Conservation (phyloP, 176 grass and related monocot genomes). For the Neostapfia colusana region DNA sequence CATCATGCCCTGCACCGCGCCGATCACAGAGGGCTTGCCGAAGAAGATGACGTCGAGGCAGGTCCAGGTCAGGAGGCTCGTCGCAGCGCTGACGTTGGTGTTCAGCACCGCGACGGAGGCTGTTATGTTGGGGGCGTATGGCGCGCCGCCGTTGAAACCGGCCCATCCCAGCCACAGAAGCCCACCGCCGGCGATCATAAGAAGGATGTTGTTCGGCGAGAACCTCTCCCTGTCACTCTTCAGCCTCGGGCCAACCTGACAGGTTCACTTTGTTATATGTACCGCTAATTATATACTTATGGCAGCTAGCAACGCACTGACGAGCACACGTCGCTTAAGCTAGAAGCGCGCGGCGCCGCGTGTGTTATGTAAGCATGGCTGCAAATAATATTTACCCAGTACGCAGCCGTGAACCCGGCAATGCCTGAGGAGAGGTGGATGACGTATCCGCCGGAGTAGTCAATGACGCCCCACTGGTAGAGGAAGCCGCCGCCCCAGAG, state of each 20-base stretch:
- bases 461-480: conserved; percentile 78
- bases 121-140: conserved; percentile 53
- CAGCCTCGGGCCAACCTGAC: conserved; percentile 70
- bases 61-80: conserved; percentile 78
- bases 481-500: conserved; percentile 86
- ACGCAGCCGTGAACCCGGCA: conserved; percentile 77
- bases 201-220: conserved; percentile 68
- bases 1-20: conserved; percentile 83
- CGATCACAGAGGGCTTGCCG: conserved; percentile 73
- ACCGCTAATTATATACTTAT: too few species aligned
- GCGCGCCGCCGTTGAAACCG: conserved; percentile 74
- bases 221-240: conserved; percentile 70
- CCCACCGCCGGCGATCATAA: conserved; percentile 70
- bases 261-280: not conserved
- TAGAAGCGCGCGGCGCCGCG: too few species aligned
- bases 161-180: conserved; percentile 81
- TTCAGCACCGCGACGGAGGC: conserved; percentile 70
- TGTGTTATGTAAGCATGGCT: not conserved
- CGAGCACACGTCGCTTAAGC: too few species aligned
- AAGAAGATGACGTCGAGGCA: conserved; percentile 77
- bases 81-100: conserved; percentile 66
- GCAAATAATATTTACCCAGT: conserved; percentile 50
- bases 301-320: not conserved
- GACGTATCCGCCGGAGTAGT: conserved; percentile 93
- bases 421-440: conserved; percentile 85